Conservation (phyloP, 257 asterid genomes). For the Gentiana macrophylla region DNA sequence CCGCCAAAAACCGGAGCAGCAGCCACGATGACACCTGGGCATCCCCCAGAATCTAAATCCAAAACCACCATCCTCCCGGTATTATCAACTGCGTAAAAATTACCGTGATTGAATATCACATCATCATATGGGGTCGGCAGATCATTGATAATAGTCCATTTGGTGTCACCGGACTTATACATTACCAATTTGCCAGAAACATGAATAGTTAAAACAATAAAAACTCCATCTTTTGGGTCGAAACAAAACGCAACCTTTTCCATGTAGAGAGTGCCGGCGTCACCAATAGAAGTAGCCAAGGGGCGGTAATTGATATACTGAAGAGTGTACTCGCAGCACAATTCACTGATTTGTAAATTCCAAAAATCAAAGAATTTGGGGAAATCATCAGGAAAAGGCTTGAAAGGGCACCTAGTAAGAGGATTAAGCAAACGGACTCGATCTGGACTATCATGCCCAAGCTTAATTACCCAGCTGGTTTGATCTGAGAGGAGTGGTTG, state of each 20-base stretch:
- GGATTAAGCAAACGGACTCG: slow-evolving; percentile 56
- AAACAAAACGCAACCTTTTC: slow-evolving; percentile 61
- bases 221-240: slow-evolving; percentile 17
- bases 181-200: slow-evolving; percentile 65
- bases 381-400: slow-evolving; percentile 42
- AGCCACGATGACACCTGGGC: slow-evolving; percentile 26
- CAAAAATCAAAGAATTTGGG: slow-evolving; percentile 39
- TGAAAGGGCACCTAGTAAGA: slow-evolving; percentile 36
- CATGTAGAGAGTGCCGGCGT: slow-evolving; percentile 68
- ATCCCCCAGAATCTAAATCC: slow-evolving; percentile 15
- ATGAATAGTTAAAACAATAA: slow-evolving; percentile 57
- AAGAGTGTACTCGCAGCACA: slow-evolving; percentile 57
- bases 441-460: slow-evolving; percentile 41
- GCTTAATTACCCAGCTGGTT: slow-evolving; percentile 43
- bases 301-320: slow-evolving; percentile 68
- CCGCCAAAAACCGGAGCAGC: slow-evolving; percentile 54
- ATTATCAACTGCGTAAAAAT: slow-evolving; percentile 55
- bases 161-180: slow-evolving; percentile 59
- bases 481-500: slow-evolving; percentile 1
- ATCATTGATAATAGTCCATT: slow-evolving; percentile 58
- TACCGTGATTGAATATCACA: slow-evolving; percentile 47
- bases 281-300: slow-evolving; percentile 58
- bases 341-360: slow-evolving; percentile 36
- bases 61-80: slow-evolving; percentile 52
- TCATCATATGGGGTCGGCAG: slow-evolving; percentile 54